A percentile compares a stretch with the other conserved stretches of the same genome.
Conservation (phyloP, 2,329 filamentous ascomycete genomes). For the Aspergillus sclerotialis region DNA sequence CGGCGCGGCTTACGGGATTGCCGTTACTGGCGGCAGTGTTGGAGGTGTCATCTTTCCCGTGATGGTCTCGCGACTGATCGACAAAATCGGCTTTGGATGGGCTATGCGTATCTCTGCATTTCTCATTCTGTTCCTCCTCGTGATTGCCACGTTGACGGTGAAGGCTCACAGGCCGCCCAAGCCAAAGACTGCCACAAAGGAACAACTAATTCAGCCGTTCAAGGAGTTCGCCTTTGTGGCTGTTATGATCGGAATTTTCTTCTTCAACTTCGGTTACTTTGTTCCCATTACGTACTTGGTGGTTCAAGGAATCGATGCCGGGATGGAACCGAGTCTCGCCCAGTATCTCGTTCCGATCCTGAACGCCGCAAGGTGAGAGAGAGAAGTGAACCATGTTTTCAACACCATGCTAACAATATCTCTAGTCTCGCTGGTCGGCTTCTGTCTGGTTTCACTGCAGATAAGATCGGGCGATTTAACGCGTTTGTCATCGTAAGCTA, state of each 20-base stretch:
- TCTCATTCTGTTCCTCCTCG: constrained; percentile 53
- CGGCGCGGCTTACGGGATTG: constrained; percentile 48
- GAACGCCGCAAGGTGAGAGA: constrained; percentile 10
- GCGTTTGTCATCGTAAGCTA: constrained; percentile 6
- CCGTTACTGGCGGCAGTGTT: constrained; percentile 48
- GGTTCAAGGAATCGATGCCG: constrained; percentile 9
- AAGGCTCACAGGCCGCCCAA: constrained; percentile 36
- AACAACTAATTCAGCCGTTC: constrained; percentile 13
- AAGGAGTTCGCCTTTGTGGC: constrained; percentile 17
- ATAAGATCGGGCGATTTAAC: constrained; percentile 13
- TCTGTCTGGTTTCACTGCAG: constrained; percentile 7
- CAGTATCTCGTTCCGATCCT: constrained; percentile 14
- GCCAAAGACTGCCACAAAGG: constrained; percentile 16
- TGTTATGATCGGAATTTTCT: constrained; percentile 12
- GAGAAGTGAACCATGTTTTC: background rate
- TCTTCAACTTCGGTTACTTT: constrained; percentile 24
- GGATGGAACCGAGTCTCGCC: constrained; percentile 10
- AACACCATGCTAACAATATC: too few relatives aligned
- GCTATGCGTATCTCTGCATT: constrained; percentile 52
- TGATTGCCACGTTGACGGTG: constrained; percentile 48
- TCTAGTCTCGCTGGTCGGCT: constrained; percentile 15
- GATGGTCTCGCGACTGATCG: constrained; percentile 51
- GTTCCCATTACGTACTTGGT: constrained; percentile 17
- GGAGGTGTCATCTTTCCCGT: constrained; percentile 58
- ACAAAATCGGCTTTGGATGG: constrained; percentile 49